A percentile compares a stretch with the other conserved stretches of the same genome.
Evolutionary conservation across 345 rosid species (phyloP).

Genomic region (Durio zibethinus): DNA sequence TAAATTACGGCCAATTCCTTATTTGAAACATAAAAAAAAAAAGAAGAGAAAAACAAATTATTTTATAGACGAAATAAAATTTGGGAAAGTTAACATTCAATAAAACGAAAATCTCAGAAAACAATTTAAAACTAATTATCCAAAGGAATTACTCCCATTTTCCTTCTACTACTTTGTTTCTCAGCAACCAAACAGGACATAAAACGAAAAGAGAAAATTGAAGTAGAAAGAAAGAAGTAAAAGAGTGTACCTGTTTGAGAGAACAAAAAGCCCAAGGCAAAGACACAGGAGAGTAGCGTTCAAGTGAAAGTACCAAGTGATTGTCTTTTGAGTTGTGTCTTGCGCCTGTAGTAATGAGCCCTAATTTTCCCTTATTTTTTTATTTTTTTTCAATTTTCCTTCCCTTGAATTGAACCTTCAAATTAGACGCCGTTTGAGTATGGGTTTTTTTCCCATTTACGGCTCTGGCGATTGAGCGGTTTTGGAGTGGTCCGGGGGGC

Average conservation of each 20-base stretch:
- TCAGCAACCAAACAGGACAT: slow-evolving; percentile 14
- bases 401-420: not conserved
- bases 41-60: too few relatives aligned
- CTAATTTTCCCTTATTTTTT: not conserved
- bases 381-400: not conserved
- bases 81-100: not conserved
- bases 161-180: slow-evolving; percentile 6
- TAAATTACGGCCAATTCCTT: not conserved
- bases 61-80: not conserved
- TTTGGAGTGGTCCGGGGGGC: not conserved
- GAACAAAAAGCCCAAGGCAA: not conserved
- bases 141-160: not conserved
- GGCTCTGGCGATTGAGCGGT: not conserved
- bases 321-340: not conserved
- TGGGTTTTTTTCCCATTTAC: not conserved
- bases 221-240: not conserved
- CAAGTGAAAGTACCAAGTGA: not conserved
- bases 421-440: not conserved
- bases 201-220: not conserved
- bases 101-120: not conserved
- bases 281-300: not conserved
- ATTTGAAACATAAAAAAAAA: not conserved
- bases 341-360: slow-evolving; percentile 5
- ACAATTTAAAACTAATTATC: not conserved
- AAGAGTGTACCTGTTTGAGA: not conserved